phyloP scores from a whole-genome alignment of 2,329 filamentous ascomycete genomes.

The Aaosphaeria arxii region DNA sequence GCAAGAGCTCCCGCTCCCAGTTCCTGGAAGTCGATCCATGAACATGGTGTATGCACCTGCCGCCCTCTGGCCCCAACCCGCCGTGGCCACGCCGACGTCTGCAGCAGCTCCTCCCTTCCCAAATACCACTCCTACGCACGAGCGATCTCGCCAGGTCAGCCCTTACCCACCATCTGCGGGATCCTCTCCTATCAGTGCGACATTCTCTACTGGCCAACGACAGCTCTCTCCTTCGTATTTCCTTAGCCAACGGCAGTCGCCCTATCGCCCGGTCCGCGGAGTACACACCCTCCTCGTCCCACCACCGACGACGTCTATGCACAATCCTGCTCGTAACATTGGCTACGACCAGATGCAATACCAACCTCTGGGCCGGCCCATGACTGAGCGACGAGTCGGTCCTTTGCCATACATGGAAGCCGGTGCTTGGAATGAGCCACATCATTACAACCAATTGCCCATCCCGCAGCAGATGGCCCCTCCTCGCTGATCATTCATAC shows the following conservation, averaged over 20 bases:
- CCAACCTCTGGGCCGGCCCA: constrained; percentile 46
- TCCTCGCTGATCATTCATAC: constrained; percentile 13
- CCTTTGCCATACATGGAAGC: constrained; percentile 44
- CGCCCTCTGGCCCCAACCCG: constrained; percentile 49
- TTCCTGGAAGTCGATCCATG: constrained; percentile 68
- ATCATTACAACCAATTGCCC: constrained; percentile 39
- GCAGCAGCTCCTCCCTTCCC: constrained; percentile 25
- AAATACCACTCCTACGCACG: constrained; percentile 11
- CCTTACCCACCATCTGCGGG: constrained; percentile 53
- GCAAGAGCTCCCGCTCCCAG: constrained; percentile 43
- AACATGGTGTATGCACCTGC: constrained; percentile 68
- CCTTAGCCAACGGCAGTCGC: constrained; percentile 82
- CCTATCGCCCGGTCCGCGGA: constrained; percentile 85
- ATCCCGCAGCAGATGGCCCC: constrained; percentile 36
- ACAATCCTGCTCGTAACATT: constrained; percentile 48
- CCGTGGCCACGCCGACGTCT: constrained; percentile 33
- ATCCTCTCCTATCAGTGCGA: constrained; percentile 68
- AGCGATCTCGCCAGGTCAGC: constrained; percentile 50
- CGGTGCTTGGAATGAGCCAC: constrained; percentile 34
- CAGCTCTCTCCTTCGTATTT: constrained; percentile 85
- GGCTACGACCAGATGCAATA: constrained; percentile 51
- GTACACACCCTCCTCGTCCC: constrained; percentile 91
- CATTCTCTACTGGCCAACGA: constrained; percentile 60
- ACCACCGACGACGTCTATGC: constrained; percentile 74
- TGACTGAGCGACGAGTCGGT: constrained; percentile 44